Conservation (phyloP, 768 basidiomycete genomes). For the Chalciporus sphaerocephalus region DNA sequence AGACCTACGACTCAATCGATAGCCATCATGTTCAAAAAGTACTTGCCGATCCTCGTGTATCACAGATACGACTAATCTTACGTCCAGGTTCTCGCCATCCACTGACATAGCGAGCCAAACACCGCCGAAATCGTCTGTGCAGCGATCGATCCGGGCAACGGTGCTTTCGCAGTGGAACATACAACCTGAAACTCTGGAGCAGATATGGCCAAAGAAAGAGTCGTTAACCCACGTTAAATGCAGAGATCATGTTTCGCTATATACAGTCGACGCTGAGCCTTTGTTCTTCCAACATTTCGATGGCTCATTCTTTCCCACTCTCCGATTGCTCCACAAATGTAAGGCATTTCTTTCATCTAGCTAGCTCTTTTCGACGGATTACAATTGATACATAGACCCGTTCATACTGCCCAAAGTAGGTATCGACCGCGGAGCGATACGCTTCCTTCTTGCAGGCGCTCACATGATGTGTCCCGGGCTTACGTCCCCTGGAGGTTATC, state of each 20-base stretch:
- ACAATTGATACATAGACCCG: constrained; percentile 60
- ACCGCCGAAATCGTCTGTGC: constrained; percentile 89
- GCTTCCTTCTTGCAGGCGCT: constrained; percentile 89
- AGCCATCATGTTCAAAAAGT: constrained; percentile 76
- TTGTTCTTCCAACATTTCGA: constrained; percentile 96
- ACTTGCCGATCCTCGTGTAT: constrained; percentile 10
- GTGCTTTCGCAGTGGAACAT: constrained; percentile 83
- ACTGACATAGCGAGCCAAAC: constrained; percentile 88
- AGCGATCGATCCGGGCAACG: constrained; percentile 77
- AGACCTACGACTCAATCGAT: constrained; percentile 1
- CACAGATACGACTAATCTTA: constrained; percentile 8
- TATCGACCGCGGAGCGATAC: constrained; percentile 95
- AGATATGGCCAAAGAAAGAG: constrained; percentile 99
- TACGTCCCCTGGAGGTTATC: constrained; percentile 84
- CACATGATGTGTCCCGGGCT: constrained; percentile 98
- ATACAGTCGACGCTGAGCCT: constrained; percentile 81
- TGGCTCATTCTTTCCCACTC: constrained; percentile 85
- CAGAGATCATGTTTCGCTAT: constrained; percentile 93
- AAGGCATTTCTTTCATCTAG: constrained; percentile 23
- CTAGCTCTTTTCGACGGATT: neutral
- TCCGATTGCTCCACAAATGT: constrained; percentile 92
- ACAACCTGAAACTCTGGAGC: constrained; percentile 76
- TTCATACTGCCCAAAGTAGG: constrained; percentile 82
- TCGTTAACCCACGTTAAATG: constrained; percentile 90
- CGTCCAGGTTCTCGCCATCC: constrained; percentile 58